Percentiles rank a stretch among this genome's conserved stretches.
Conservation (phyloP, 768 basidiomycete species). For the Trametes cingulata region DNA sequence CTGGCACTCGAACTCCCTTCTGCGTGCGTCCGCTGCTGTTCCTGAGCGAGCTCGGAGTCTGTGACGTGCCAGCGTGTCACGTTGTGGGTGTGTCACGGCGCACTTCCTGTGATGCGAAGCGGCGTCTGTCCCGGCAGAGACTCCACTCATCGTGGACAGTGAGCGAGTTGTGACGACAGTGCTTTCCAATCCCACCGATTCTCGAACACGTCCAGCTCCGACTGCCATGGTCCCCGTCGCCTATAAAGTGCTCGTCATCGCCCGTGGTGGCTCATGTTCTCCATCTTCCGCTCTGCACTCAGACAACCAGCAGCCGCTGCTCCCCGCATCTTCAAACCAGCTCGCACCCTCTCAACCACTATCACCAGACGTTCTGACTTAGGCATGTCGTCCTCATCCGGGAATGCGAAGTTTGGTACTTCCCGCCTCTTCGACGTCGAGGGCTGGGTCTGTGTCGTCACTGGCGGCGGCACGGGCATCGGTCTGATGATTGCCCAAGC, state of each 20-base stretch:
- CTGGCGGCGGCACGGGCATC: conserved; percentile 39
- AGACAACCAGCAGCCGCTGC: background rate
- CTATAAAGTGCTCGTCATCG: background rate
- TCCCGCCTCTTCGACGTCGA: conserved; percentile 33
- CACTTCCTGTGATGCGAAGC: no score
- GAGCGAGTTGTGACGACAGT: conserved; percentile 6
- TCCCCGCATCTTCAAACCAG: background rate
- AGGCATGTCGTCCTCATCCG: conserved; percentile 12
- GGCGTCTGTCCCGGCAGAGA: background rate
- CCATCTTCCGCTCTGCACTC: conserved; percentile 8
- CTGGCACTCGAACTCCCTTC: background rate
- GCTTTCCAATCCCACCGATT: background rate
- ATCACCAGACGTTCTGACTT: background rate
- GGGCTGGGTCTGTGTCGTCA: conserved; percentile 32
- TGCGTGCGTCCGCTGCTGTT: background rate
- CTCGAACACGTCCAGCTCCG: conserved; percentile 1
- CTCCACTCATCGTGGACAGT: background rate
- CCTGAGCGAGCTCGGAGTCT: background rate
- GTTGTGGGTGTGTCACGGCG: conserved; percentile 1
- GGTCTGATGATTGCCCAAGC: conserved; percentile 46
- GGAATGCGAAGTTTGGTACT: conserved; percentile 24
- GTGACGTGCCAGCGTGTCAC: conserved; percentile 10
- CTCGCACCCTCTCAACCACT: background rate
- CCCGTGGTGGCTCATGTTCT: background rate
- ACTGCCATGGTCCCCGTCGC: background rate